A percentile compares a stretch with the other conserved stretches of the same genome.
Evolutionary conservation across 1,284 basidiomycete species (phyloP).

Genomic region (Boletus albobrunnescens): DNA sequence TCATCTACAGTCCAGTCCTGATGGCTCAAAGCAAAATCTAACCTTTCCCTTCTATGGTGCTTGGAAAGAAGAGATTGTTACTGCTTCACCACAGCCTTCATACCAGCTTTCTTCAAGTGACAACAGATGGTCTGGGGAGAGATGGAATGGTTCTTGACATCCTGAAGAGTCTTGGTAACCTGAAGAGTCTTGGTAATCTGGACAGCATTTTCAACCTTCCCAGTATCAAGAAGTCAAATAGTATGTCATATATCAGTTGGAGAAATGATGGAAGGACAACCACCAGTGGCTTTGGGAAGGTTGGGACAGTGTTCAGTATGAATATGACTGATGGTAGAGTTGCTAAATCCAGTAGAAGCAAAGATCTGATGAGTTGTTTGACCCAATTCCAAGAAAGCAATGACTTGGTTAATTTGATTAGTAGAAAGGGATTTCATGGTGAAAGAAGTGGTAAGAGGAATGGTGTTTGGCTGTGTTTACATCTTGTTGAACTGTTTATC

Average conservation of each 20-base stretch:
- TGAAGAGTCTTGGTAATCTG: slow-evolving; percentile 2
- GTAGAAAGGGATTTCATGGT: background rate
- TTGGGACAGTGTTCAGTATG: background rate
- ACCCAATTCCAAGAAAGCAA: background rate
- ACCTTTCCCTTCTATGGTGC: background rate
- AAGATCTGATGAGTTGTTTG: background rate
- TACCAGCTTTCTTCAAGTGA: slow-evolving; percentile 5
- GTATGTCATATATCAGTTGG: background rate
- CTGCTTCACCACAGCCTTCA: slow-evolving; percentile 9
- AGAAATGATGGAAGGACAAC: background rate
- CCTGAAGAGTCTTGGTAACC: slow-evolving; percentile 2
- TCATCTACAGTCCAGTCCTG: background rate
- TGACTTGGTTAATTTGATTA: background rate
- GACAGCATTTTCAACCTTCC: background rate
- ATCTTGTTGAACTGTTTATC: too few relatives aligned
- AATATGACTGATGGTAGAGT: background rate
- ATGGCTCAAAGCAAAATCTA: background rate
- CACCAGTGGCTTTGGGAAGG: background rate
- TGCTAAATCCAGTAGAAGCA: background rate
- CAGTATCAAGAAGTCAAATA: background rate
- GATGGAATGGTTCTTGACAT: slow-evolving; percentile 5
- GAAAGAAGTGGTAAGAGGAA: background rate
- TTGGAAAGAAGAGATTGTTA: background rate
- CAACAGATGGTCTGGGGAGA: background rate
- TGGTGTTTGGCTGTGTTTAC: background rate